These are phyloP conservation scores for Penicillium sp. DNA, from an alignment of 2,329 filamentous ascomycete genomes.

Conservation along the genomic window DNA sequence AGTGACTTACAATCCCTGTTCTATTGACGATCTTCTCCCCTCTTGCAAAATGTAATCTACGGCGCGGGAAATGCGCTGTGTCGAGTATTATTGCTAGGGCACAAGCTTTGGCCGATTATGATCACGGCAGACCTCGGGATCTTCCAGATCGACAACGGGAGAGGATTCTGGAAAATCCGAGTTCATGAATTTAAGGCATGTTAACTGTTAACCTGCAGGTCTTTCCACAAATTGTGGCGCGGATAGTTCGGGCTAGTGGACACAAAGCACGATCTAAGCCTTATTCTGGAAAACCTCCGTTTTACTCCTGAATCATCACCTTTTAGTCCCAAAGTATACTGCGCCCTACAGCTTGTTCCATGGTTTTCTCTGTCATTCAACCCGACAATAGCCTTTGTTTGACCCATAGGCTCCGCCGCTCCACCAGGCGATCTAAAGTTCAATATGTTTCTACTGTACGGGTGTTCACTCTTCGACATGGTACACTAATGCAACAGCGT, in stretches of 20 bases:
- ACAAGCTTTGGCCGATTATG: not conserved
- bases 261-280: conserved; percentile 16
- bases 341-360: conserved; percentile 4
- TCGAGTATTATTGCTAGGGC: not conserved
- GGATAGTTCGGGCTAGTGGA: conserved; percentile 11
- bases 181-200: not conserved
- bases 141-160: conserved; percentile 4
- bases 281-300: conserved; percentile 24
- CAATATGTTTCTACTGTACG: conserved; percentile 13
- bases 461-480: conserved; percentile 12
- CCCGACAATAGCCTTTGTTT: not conserved
- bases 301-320: not conserved
- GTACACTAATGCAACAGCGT: not conserved
- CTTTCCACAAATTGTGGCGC: not conserved
- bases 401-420: not conserved
- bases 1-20: not conserved
- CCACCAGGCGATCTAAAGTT: conserved; percentile 7
- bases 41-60: not conserved
- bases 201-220: not conserved
- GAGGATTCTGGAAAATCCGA: not conserved
- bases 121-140: not conserved
- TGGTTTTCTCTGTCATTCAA: not conserved
- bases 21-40: conserved; percentile 4
- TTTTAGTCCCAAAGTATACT: conserved; percentile 18
- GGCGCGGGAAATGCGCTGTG: not conserved